Base-by-base conservation (phyloP, 805 yeast genomes). In the Suhomyces kilbournensis region DNA sequence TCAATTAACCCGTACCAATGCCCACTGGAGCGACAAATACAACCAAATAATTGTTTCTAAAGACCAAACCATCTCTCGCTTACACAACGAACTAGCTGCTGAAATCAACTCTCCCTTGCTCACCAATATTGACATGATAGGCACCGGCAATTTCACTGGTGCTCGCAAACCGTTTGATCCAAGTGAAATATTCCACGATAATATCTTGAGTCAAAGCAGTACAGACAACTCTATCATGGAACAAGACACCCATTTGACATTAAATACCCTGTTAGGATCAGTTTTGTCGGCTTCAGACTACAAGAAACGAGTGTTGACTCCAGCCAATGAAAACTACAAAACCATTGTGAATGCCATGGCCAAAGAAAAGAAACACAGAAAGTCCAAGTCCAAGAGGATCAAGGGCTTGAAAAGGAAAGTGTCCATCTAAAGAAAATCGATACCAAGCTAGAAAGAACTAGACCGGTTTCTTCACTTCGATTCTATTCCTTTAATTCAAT, bases 361-460 rank as follows among this genome's bases (percentile, higher is more conserved):
- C 46, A 51, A 56, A 45, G 59, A 51, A 35, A 56, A 54, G 57
- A 51, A 54, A 34, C 23, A 22, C 23, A 47, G 49, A 43, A 51
- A 47, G 30, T 9, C 17, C 23, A 48, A 48, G 46, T 7, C 40
- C 32, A 48, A 48, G 15, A 48, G 30, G 42, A 20, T 28, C 38
- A 45, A 19, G 42, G 4, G 42, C 20, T 38, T 38, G 42, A 17
- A 7, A 38, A 38, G 9, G 6, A 38, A 38, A 9, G 9, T 38
- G 42, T 38, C 23, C 14, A 17, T 19, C 22, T 38, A 38, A 22
- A n/a, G n/a, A n/a, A n/a, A n/a, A n/a, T n/a, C n/a, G n/a, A n/a
- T n/a, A n/a, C n/a, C n/a, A n/a, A n/a, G n/a, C n/a, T n/a, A n/a
- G 25, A 22, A 22, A 22, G 6, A 22, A 22, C 25, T 22, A 22